Percentiles rank a stretch among this genome's conserved stretches.
These are phyloP conservation scores for Talaromyces funiculosus DNA, from an alignment of 2,329 filamentous ascomycete genomes.

Conservation along the genomic window DNA sequence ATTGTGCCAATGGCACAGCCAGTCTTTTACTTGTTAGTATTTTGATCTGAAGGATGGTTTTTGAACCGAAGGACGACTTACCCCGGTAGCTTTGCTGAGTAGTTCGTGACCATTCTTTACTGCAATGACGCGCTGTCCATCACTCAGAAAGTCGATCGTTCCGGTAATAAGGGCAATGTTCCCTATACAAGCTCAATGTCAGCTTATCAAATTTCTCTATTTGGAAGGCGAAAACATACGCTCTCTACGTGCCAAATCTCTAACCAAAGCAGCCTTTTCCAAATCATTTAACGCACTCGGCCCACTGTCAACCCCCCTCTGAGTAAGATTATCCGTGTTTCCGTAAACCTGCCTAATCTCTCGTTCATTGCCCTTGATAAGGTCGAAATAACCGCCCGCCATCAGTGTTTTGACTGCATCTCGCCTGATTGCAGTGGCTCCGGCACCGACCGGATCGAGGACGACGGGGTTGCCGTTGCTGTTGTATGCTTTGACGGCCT, in stretches of 20 bases:
- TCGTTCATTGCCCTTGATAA: conserved; percentile 91
- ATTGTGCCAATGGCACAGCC: conserved; percentile 83
- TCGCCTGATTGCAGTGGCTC: conserved; percentile 70
- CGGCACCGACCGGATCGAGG: conserved; percentile 85
- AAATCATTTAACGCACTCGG: conserved; percentile 48
- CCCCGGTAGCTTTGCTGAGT: conserved; percentile 42
- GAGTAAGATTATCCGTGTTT: conserved; percentile 46
- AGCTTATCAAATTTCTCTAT: neutral
- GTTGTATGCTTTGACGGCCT: conserved; percentile 79
- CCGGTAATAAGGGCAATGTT: conserved; percentile 81
- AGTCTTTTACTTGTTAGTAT: conserved; percentile 38
- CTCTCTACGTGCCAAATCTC: conserved; percentile 61
- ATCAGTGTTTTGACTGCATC: conserved; percentile 67
- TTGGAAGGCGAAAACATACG: conserved; percentile 37
- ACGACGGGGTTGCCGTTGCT: conserved; percentile 66
- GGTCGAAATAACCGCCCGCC: conserved; percentile 67
- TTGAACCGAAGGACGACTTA: conserved; percentile 20
- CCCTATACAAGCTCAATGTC: conserved; percentile 21
- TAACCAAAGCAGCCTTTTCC: conserved; percentile 60
- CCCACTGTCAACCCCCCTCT: conserved; percentile 79
- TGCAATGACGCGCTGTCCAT: conserved; percentile 62
- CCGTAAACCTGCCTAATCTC: conserved; percentile 74
- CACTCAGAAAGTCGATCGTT: conserved; percentile 67
- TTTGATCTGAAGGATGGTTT: neutral
- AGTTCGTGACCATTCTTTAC: conserved; percentile 70